Base-by-base conservation (phyloP, 257 asterid genomes). In the Fraxinus quadrangulata region DNA sequence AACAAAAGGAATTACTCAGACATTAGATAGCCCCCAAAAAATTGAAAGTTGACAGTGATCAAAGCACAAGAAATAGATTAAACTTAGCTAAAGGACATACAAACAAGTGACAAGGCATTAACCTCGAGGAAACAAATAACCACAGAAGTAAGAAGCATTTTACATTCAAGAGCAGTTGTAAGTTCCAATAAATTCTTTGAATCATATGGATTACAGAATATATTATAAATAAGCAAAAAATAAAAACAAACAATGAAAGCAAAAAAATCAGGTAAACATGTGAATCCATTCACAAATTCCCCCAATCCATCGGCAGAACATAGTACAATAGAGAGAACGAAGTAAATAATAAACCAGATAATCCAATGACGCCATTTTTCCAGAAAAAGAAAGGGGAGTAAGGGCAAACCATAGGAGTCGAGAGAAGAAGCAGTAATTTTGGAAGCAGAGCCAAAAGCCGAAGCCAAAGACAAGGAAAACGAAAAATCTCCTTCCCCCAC, bases 401-500 rank as follows among this genome's bases (percentile, higher is more conserved):
- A 63, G 17, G 5, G 10, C 3, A 19, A 85, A 92, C 97, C 91
- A 33, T 75, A 78, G 9, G 92, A 75, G 63, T 90, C 91, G 66
- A 90, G 82, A 4, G 97, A 80, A 61, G 96, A 82, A 21, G 94
- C 94, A 24, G 85, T 84, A 26, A 90, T 90, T 79, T 90, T 90
- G 8, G 83, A 81, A 30, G 89, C 92, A 37, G 87, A 87, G 24
- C 83, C 81, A 76, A 89, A 90, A 45, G 86, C 42, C 70, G 9
- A 40, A 3, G 85, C 92, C 84, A 90, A 74, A 54, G 85, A 83
- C 12, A 74, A 8, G 3, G 96, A 82, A 61, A 89, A 89, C 4
- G 93, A 90, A 81, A 90, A 89, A 39, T 90, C 93, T 73, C 96
- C 96, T 71, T 90, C 94, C 12, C 96, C 96, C 1, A 90, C 92